Percentiles rank a stretch among this genome's conserved stretches.
phyloP scores from a whole-genome alignment of 108 stramenopile genomes.

The Cyclotella baltica region DNA sequence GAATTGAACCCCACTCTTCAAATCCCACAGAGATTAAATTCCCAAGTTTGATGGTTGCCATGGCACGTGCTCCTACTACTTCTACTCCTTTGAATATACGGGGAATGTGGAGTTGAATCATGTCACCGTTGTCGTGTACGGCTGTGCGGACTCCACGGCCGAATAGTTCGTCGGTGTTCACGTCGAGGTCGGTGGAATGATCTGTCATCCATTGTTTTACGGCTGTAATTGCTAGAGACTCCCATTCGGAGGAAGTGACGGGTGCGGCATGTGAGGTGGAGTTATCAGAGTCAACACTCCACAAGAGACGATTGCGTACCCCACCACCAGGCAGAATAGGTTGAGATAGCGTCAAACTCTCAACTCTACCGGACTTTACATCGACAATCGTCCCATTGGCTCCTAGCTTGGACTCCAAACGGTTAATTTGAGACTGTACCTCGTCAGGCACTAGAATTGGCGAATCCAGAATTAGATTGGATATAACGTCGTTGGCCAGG shows the following conservation, averaged over 20 bases:
- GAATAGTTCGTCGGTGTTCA: conserved; percentile 18
- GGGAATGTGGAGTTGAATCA: conserved; percentile 17
- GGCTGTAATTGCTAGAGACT: neutral
- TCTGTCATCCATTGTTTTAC: conserved; percentile 17
- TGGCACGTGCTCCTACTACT: conserved; percentile 21
- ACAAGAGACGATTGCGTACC: conserved; percentile 12
- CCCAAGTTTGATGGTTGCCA: conserved; percentile 17
- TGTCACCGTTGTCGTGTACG: conserved; percentile 14
- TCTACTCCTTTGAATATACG: conserved; percentile 9
- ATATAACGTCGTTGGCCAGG: neutral
- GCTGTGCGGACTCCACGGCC: neutral
- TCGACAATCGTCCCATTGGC: neutral
- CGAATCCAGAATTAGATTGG: neutral
- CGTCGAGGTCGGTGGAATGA: neutral
- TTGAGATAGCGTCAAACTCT: neutral
- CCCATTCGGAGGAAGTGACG: neutral
- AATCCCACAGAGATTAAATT: conserved; percentile 23
- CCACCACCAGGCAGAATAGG: conserved; percentile 25
- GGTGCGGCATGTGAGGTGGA: neutral
- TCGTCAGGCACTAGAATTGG: neutral
- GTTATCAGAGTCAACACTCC: conserved; percentile 6
- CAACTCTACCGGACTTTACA: neutral
- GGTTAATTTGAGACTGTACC: neutral
- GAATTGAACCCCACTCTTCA: conserved; percentile 16
- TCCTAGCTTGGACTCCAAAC: neutral